Evolutionary conservation across 2,329 filamentous ascomycete genomes (phyloP), one percentile per base, ranked within the genome.

Genomic region (Drechslerella coelobrocha): DNA sequence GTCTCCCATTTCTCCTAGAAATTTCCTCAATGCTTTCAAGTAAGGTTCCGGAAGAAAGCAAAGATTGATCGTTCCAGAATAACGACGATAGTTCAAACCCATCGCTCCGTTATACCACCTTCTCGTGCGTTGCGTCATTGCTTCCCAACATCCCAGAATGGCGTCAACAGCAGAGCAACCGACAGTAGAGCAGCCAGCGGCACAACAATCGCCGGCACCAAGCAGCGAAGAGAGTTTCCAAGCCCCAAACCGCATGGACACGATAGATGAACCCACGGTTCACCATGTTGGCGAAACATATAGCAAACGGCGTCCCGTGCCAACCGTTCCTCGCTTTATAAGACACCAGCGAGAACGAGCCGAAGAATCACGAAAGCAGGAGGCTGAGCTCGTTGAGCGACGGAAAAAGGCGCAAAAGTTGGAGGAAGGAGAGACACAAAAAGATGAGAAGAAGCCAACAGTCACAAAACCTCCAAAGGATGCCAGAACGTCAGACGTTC

Each of bases 401-500:
- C 53, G 57, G 34, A 61, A 65, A 27, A 72, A 31, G 43, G 24
- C 9, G 31, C 57, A 31, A 6, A 59, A 34, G 24, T 17, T n/a
- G 19, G 41, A 47, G 12, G 19, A 37, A 23, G 45, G 14, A 19
- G 10, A 21, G 8, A 34, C 27, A 2, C 8, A 14, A 24, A 48
- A 54, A 31, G 55, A 54, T 23, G 50, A 47, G 19, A 39, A 57
- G 27, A 59, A 57, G 19, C n/a, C 43, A 14, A 21, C 24, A 10
- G 27, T 31, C 3, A 37, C 48, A 39, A 62, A 62, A 23, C 57
- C 59, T 31, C 26, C 43, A 3, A 69, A 69, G 23, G 65, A 69
- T 48, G 51, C 57, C 2, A 62, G 65, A 39, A 97, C 93, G 0
- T 92, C 91, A 24, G 94, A 97, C 79, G 92, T 97, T 0, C 94